Conservation (phyloP, 2,329 filamentous ascomycete species). For the Talaromyces atroroseus region DNA sequence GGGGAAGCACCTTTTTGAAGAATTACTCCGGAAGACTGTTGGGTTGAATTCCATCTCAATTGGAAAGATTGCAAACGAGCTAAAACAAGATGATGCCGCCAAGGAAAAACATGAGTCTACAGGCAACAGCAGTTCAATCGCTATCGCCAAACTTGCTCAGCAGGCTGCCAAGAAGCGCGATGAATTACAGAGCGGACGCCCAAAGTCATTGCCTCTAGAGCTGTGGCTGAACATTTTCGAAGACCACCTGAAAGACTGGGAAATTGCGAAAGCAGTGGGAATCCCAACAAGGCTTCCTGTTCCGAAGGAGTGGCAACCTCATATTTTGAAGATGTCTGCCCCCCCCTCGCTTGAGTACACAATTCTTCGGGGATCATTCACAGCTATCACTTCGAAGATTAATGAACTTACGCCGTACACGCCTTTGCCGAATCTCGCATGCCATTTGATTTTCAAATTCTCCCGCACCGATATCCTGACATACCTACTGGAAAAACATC, state of each 20-base stretch:
- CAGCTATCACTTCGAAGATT: slow-evolving; percentile 68
- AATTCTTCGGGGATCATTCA: slow-evolving; percentile 66
- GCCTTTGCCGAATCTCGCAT: slow-evolving; percentile 72
- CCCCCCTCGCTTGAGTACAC: slow-evolving; percentile 78
- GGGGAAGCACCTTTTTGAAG: slow-evolving; percentile 33
- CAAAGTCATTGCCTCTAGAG: slow-evolving; percentile 63
- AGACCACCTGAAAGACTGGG: slow-evolving; percentile 79
- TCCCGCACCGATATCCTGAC: slow-evolving; percentile 72
- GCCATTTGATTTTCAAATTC: slow-evolving; percentile 89
- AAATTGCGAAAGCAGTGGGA: slow-evolving; percentile 73
- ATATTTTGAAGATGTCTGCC: slow-evolving; percentile 59
- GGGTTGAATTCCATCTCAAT: slow-evolving; percentile 13
- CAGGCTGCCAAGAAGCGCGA: slow-evolving; percentile 41
- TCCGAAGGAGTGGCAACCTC: slow-evolving; percentile 66
- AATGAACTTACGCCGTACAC: slow-evolving; percentile 62
- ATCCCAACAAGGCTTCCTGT: slow-evolving; percentile 72
- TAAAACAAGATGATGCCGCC: background rate
- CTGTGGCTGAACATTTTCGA: slow-evolving; percentile 83
- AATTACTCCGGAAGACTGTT: slow-evolving; percentile 28
- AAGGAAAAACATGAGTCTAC: slow-evolving; percentile 13
- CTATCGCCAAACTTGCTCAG: slow-evolving; percentile 7
- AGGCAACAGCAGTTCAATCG: slow-evolving; percentile 10
- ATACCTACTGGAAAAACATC: slow-evolving; percentile 61
- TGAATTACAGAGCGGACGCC: slow-evolving; percentile 14
- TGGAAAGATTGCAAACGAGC: background rate